These are phyloP conservation scores for Russula ochroleuca DNA, from an alignment of 768 basidiomycete genomes.

Conservation along the genomic window DNA sequence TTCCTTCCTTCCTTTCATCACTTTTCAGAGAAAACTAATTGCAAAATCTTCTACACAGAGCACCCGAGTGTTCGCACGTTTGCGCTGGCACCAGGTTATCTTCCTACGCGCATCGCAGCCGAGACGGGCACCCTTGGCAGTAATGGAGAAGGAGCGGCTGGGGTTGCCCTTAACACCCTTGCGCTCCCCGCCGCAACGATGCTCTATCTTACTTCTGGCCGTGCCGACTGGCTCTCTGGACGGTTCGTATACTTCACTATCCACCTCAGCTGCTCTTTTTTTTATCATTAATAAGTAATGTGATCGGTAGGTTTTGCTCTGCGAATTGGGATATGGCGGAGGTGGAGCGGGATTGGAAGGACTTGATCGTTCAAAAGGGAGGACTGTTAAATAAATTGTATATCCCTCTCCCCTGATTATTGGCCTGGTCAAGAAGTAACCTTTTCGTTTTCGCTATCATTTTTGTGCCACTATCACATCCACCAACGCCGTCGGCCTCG, in stretches of 20 bases:
- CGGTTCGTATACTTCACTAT: slow-evolving; percentile 2
- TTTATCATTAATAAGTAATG: no score
- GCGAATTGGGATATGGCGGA: slow-evolving; percentile 9
- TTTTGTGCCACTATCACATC: no score
- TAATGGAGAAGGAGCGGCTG: neutral
- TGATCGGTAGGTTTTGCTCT: slow-evolving; percentile 1
- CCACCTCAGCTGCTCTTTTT: neutral
- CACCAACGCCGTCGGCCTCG: no score
- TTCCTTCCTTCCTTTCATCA: neutral
- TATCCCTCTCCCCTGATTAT: neutral
- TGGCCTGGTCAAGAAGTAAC: no score
- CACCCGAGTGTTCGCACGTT: slow-evolving; percentile 7
- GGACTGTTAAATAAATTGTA: slow-evolving; percentile 5
- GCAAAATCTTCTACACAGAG: neutral
- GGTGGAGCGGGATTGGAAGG: slow-evolving; percentile 16
- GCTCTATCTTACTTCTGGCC: slow-evolving; percentile 9
- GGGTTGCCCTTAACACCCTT: neutral
- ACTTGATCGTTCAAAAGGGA: slow-evolving; percentile 3
- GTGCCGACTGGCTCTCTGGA: slow-evolving; percentile 14
- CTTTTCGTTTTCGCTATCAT: no score
- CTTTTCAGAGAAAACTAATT: neutral
- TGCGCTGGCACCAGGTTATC: slow-evolving; percentile 1
- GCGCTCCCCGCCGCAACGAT: slow-evolving; percentile 4
- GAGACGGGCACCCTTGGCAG: neutral
- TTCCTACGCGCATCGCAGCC: neutral